phyloP scores from a whole-genome alignment of 139 green algal species.

The Mesotaenium endlicherianum region DNA sequence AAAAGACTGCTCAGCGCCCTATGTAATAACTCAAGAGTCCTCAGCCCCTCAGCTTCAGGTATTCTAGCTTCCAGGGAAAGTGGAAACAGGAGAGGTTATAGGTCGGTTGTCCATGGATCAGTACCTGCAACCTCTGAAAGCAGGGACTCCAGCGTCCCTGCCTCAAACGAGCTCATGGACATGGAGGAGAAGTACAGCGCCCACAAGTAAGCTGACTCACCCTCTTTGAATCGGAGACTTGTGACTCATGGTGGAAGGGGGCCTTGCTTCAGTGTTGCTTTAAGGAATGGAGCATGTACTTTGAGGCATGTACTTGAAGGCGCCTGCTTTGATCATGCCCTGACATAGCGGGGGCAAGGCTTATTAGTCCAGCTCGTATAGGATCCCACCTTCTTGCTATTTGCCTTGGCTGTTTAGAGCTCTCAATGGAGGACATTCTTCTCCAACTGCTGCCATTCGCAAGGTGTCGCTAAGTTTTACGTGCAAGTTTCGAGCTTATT shows the following conservation, averaged over 20 bases:
- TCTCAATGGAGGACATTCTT: too few species aligned
- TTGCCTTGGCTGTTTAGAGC: too few species aligned
- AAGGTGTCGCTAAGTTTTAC: too few species aligned
- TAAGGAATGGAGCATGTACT: conserved; percentile 2
- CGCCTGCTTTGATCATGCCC: not conserved
- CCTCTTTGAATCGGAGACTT: not conserved
- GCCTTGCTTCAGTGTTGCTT: not conserved
- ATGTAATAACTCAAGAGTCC: too few species aligned
- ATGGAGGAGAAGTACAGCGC: conserved; percentile 54
- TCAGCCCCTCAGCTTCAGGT: too few species aligned
- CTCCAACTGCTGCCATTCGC: too few species aligned
- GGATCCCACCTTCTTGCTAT: not conserved
- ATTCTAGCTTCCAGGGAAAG: too few species aligned
- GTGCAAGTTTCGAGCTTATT: too few species aligned
- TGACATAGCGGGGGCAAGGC: not conserved
- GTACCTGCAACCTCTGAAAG: not conserved
- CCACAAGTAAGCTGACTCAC: conserved; percentile 40
- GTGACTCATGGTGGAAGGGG: not conserved
- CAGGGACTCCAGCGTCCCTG: not conserved
- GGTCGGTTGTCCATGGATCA: not conserved
- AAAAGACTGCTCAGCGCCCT: too few species aligned
- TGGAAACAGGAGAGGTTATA: not conserved
- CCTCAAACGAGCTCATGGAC: conserved; percentile 41
- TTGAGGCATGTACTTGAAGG: not conserved
- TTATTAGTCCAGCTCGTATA: not conserved